These are phyloP conservation scores for Brettanomyces nanus DNA, from an alignment of 805 yeast genomes.

Conservation along the genomic window DNA sequence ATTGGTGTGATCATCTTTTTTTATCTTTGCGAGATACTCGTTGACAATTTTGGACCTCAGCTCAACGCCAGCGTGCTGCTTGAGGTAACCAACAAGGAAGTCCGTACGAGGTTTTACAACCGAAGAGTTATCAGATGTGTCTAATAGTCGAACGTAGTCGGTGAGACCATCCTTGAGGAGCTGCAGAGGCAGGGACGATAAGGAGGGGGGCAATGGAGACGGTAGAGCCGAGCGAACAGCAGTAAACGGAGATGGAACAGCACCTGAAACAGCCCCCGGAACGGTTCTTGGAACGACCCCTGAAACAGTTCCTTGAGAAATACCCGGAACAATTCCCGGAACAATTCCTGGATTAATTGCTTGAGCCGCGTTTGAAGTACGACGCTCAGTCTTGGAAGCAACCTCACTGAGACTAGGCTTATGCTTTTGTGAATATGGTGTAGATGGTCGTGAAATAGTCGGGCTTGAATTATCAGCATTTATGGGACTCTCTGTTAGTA, in stretches of 20 bases:
- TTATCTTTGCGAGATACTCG: slow-evolving; percentile 18
- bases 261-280: too few species aligned
- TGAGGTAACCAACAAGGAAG: slow-evolving; percentile 16
- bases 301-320: too few species aligned
- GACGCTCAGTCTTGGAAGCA: not conserved
- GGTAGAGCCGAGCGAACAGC: not conserved
- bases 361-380: not conserved
- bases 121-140: slow-evolving; percentile 11
- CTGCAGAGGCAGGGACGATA: not conserved
- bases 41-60: slow-evolving; percentile 19
- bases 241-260: too few species aligned
- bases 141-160: slow-evolving; percentile 16
- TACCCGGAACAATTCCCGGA: not conserved
- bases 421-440: not conserved
- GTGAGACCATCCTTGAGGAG: slow-evolving; percentile 17
- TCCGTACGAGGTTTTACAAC: slow-evolving; percentile 20
- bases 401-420: not conserved
- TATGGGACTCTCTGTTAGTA: slow-evolving; percentile 2
- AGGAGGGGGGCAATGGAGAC: not conserved
- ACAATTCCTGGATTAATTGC: too few species aligned
- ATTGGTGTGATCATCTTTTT: slow-evolving; percentile 15
- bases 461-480: not conserved
- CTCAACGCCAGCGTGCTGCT: slow-evolving; percentile 11
- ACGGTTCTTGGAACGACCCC: too few species aligned
- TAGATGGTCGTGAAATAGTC: slow-evolving; percentile 1